These are phyloP conservation scores for Fusarium sp. DNA, from an alignment of 2,329 filamentous ascomycete genomes.

Conservation along the genomic window DNA sequence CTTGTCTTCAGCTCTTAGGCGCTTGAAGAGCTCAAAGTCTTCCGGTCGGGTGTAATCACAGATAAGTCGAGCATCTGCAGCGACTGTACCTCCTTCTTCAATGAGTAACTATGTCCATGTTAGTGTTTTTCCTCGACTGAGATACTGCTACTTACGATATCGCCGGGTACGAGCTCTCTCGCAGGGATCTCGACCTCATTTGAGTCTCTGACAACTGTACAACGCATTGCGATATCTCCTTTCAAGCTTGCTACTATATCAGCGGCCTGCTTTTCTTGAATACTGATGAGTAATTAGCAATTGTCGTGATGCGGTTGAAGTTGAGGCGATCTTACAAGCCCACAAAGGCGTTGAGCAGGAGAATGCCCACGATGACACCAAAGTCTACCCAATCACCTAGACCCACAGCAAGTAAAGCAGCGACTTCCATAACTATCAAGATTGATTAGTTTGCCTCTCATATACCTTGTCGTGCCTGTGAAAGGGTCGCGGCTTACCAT, in stretches of 20 bases:
- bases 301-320: neutral
- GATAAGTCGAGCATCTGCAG: conserved; percentile 28
- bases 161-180: conserved; percentile 21
- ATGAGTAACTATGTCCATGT: conserved; percentile 8
- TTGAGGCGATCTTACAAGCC: conserved; percentile 13
- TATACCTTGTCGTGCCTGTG: no score
- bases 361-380: conserved; percentile 31
- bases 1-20: conserved; percentile 30
- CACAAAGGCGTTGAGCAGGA: conserved; percentile 36
- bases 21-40: conserved; percentile 36
- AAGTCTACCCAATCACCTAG: conserved; percentile 34
- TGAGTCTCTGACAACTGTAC: conserved; percentile 19
- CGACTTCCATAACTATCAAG: conserved; percentile 31
- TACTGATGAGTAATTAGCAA: neutral
- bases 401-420: conserved; percentile 30
- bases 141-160: conserved; percentile 19
- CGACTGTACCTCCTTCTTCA: conserved; percentile 33
- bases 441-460: neutral
- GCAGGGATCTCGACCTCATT: conserved; percentile 25
- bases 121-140: fast-evolving
- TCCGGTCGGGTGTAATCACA: conserved; percentile 30
- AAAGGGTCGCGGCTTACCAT: neutral
- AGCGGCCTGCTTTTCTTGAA: conserved; percentile 32
- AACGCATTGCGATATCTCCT: conserved; percentile 38
- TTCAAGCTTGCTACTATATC: conserved; percentile 32